Base-by-base conservation (phyloP, 2,329 filamentous ascomycete genomes). In the Westerdykella aurantiaca region DNA sequence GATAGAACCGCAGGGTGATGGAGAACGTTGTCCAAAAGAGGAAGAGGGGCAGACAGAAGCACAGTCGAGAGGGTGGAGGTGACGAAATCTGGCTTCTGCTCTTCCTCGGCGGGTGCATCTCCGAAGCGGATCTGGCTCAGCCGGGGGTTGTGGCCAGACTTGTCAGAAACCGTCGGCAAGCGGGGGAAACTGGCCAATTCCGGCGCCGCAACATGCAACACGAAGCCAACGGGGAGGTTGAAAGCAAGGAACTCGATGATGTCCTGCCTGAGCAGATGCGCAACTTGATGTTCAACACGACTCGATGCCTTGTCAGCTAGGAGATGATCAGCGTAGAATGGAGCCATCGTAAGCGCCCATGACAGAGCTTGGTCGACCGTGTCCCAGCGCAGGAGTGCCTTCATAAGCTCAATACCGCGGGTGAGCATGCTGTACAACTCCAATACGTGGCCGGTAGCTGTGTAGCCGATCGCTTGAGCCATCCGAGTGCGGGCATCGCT, bases 121-220 rank as follows among this genome's bases (percentile, higher is more conserved):
- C 85, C 85, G 56, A 88, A 88, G 47, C 81, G 79, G 41, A 88
- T 86, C 48, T 74, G 76, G 48, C 76, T 78, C 10, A 85, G 69
- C 21, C 81, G 77, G 33, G 75, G 73, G 40, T 79, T 71, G 41
- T 71, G 69, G 4, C 61, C 58, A 10, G 66, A 57, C 5, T 65
- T 53, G 18, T 64, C 62, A 45, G 63, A 55, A 14, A 69, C 39
- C 17, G 51, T 52, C 2, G 73, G 74, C 4, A 79, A 66, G 21
- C 73, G 64, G 10, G 75, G 74, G 38, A 72, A 68, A 21, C 76
- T 72, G 16, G 68, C 58, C 44, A 72, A 60, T 41, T 74, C 72
- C 31, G 69, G 67, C 6, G 68, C 75, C 41, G 68, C 64, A 4
- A 69, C 66, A 53, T 85, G 77, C 6, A 86, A 67, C 41, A 72